Evolutionary conservation across 129 eudicot species (phyloP).

Genomic region (Flaveria brownii): DNA sequence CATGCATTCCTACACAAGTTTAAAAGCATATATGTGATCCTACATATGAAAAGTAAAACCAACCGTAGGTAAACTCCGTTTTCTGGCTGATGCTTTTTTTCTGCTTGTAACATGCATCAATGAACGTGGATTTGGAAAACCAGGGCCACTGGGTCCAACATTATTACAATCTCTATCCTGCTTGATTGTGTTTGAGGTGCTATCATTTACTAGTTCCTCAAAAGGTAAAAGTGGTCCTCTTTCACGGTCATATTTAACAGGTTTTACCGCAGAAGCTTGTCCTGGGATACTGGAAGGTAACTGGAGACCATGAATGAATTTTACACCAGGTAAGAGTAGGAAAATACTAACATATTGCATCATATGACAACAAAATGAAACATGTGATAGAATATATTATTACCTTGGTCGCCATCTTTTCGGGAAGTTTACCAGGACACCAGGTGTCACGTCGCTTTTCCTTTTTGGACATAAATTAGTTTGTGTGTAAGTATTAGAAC

Average conservation of each 20-base stretch:
- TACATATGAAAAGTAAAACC: slow-evolving; percentile 25
- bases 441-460: slow-evolving; percentile 96
- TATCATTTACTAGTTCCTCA: slow-evolving; percentile 72
- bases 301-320: slow-evolving; percentile 37
- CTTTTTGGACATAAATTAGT: slow-evolving; percentile 38
- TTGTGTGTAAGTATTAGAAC: slow-evolving; percentile 17
- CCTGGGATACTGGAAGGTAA: slow-evolving; percentile 42
- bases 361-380: slow-evolving; percentile 2
- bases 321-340: not conserved
- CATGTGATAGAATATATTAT: slow-evolving; percentile 10
- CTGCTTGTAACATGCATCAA: slow-evolving; percentile 86
- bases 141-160: slow-evolving; percentile 33
- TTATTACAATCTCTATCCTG: slow-evolving; percentile 36
- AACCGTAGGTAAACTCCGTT: slow-evolving; percentile 59
- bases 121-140: slow-evolving; percentile 66
- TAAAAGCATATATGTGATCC: slow-evolving; percentile 15
- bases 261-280: slow-evolving; percentile 57
- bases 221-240: slow-evolving; percentile 74
- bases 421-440: slow-evolving; percentile 83
- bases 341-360: slow-evolving; percentile 6
- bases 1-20: slow-evolving; percentile 10
- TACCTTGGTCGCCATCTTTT: slow-evolving; percentile 60
- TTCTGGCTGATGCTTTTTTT: slow-evolving; percentile 55
- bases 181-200: slow-evolving; percentile 30
- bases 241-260: slow-evolving; percentile 42